These are phyloP conservation scores for Lasiodiplodia citricola DNA, from an alignment of 2,329 filamentous ascomycete genomes.

Conservation along the genomic window DNA sequence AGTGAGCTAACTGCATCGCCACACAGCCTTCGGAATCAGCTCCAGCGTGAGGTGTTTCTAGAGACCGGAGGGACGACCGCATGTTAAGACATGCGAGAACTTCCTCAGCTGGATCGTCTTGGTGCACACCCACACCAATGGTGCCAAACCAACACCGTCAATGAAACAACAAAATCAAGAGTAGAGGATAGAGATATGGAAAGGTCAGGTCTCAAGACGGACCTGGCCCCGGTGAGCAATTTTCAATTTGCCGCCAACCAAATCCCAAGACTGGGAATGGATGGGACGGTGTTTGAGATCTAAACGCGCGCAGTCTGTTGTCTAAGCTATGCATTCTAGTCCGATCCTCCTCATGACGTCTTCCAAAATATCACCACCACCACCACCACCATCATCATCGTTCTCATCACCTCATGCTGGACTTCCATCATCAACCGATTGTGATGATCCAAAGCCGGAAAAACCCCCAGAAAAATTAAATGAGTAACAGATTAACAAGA, in stretches of 20 bases:
- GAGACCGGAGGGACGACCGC: neutral
- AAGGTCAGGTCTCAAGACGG: neutral
- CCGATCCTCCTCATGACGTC: neutral
- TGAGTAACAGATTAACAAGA: neutral
- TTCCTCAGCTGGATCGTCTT: neutral
- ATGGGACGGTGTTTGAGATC: neutral
- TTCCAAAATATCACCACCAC: neutral
- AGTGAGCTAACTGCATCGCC: neutral
- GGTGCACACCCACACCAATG: neutral
- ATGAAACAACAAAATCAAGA: neutral
- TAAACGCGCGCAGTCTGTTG: neutral
- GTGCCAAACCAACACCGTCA: neutral
- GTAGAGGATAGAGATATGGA: neutral
- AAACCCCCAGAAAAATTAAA: neutral
- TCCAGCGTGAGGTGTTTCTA: neutral
- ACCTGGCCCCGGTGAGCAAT: neutral
- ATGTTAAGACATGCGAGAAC: too few species aligned
- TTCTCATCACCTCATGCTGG: neutral
- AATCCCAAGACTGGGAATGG: neutral
- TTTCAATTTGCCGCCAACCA: neutral
- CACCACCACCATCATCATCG: neutral
- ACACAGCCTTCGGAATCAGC: neutral
- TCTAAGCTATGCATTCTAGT: neutral
- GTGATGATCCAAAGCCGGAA: neutral
- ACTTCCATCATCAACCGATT: neutral